A percentile compares a stretch with the other conserved stretches of the same genome.
Evolutionary conservation across 768 basidiomycete species (phyloP).

Genomic region (Hirschioporus abietinus): DNA sequence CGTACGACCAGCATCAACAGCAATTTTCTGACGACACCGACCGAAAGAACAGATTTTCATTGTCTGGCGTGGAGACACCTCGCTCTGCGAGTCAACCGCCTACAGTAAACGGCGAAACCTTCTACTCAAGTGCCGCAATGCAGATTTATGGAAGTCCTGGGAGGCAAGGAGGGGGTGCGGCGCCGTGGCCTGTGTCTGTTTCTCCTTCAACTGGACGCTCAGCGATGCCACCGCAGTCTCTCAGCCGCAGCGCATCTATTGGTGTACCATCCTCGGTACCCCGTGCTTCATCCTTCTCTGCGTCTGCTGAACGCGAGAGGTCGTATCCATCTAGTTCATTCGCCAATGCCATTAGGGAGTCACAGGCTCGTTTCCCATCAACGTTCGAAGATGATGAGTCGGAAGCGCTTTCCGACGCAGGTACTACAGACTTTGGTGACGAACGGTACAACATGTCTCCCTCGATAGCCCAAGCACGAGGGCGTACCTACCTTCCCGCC

Average conservation of each 20-base stretch:
- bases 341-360: slow-evolving; percentile 59
- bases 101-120: slow-evolving; percentile 40
- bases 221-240: neutral
- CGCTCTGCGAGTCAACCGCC: slow-evolving; percentile 62
- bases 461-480: slow-evolving; percentile 38
- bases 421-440: slow-evolving; percentile 11
- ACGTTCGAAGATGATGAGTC: slow-evolving; percentile 82
- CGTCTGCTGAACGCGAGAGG: neutral
- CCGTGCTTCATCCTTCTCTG: slow-evolving; percentile 2
- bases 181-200: slow-evolving; percentile 1
- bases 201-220: slow-evolving; percentile 1
- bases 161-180: neutral
- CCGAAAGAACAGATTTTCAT: neutral
- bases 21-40: neutral
- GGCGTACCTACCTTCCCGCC: slow-evolving; percentile 58
- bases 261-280: slow-evolving; percentile 6
- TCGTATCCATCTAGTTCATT: slow-evolving; percentile 28
- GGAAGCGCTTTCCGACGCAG: slow-evolving; percentile 49
- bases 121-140: slow-evolving; percentile 25
- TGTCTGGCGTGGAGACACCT: neutral
- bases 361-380: slow-evolving; percentile 53
- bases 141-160: slow-evolving; percentile 4
- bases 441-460: slow-evolving; percentile 40
- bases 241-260: slow-evolving; percentile 3
- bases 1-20: slow-evolving; percentile 2